Percentiles rank a stretch among this genome's conserved stretches.
phyloP scores from a whole-genome alignment of 768 basidiomycete species.

The Agrocybe praecox region DNA sequence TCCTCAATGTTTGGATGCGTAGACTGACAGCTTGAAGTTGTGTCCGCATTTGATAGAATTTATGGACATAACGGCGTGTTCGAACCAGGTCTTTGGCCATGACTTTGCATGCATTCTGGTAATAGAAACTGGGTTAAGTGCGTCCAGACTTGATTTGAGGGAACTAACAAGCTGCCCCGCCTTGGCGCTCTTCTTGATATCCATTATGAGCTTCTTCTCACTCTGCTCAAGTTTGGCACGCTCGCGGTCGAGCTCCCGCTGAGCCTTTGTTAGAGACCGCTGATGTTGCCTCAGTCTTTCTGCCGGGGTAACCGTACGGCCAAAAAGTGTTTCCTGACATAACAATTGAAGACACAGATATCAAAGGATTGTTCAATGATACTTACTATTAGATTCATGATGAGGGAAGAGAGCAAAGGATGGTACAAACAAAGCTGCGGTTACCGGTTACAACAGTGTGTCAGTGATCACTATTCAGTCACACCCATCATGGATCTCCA shows the following conservation, averaged over 20 bases:
- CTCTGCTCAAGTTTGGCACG: slow-evolving; percentile 90
- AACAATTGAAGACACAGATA: not conserved
- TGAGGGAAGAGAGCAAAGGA: slow-evolving; percentile 20
- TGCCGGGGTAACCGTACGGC: slow-evolving; percentile 91
- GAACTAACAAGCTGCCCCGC: slow-evolving; percentile 85
- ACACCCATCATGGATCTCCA: slow-evolving; percentile 36
- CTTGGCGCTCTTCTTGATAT: slow-evolving; percentile 97
- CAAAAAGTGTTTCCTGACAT: slow-evolving; percentile 89
- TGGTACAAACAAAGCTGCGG: slow-evolving; percentile 5
- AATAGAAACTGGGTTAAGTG: slow-evolving; percentile 9
- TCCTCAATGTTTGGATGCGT: slow-evolving; percentile 93
- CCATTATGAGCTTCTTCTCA: slow-evolving; percentile 94
- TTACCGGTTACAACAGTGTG: not conserved
- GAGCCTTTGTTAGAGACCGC: slow-evolving; percentile 92
- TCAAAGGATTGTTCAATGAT: not conserved
- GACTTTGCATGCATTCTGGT: slow-evolving; percentile 96
- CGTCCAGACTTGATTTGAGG: not conserved
- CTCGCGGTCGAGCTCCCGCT: slow-evolving; percentile 97
- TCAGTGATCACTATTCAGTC: not conserved
- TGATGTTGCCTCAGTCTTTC: slow-evolving; percentile 97
- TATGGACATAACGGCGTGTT: slow-evolving; percentile 93
- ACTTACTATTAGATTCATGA: slow-evolving; percentile 83
- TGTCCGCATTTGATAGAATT: slow-evolving; percentile 99
- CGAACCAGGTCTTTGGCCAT: slow-evolving; percentile 99
- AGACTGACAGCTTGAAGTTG: slow-evolving; percentile 96